Base-by-base conservation (phyloP, 495 filamentous ascomycete genomes). In the Aspergillus sclerotioniger region DNA sequence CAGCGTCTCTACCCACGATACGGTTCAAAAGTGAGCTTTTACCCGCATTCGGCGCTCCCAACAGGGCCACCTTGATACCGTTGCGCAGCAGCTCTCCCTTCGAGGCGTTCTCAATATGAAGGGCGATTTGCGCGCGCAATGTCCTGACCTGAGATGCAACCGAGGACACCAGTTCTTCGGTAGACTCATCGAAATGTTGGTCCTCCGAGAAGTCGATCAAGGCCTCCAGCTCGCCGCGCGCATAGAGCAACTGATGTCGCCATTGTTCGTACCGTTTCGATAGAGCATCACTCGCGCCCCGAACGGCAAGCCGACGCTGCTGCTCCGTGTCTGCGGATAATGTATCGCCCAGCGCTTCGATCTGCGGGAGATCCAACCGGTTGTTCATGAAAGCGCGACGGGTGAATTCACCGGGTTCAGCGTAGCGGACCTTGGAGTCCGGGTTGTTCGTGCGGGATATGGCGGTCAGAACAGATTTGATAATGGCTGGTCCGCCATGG, bases 121-220 rank as follows among this genome's bases (percentile, higher is more conserved):
- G 68, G 19, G 73, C 70, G 55, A 98, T 85, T 56, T 83, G 82
- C 39, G 71, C 62, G 51, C 78, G 71, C 48, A 98, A 80, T 3
- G 62, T 67, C 13, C 67, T 61, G 9, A 96, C 84, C 61, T 90
- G 82, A 12, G 54, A 62, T 19, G 84, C 80, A 25, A 96, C 90
- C 31, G 84, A 90, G 2, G 61, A 65, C 6, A 91, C 78, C 29
- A 98, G 76, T 56, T 87, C 83, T 7, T 78, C 74, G 0, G 91
- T 88, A 1, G 90, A 88, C 65, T 96, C 91, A 54, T 97, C 93
- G 61, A 98, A 97, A 76, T 96, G 87, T 72, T 98, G 93, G 65
- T 98, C 95, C 71, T 98, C 94, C 1, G 89, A 87, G 70, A 98
- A 98, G 67, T 98, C 94, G 65, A 98, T 98, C 57, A 98, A 73